Base-by-base conservation (phyloP, 148 eudicot species). In the Camellia japonica region DNA sequence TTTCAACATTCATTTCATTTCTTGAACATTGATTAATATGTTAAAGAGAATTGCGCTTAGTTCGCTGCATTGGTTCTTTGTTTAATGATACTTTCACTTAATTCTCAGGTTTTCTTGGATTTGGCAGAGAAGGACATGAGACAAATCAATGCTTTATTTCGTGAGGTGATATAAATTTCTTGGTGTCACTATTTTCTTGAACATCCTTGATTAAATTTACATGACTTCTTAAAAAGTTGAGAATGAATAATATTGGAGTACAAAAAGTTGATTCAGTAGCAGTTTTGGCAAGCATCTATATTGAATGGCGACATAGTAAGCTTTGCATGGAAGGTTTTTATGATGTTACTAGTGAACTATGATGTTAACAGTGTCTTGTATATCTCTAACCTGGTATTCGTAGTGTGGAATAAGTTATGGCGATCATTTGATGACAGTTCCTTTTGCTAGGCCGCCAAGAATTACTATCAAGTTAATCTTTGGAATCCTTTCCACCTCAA, bases 61-160 rank as follows among this genome's bases (percentile, higher is more conserved):
- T 60, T 42, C 19, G 30, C 30, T 58, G 23, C 51, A 18, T 43
- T 76, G 64, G 41, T 20, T 13, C 68, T 44, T 19, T 30, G 20
- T 18, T 55, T 46, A 41, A 62, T 62, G 51, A 44, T 60, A 19
- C 13, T 19, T 44, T 66, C 71, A 59, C 62, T 83, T 82, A 64
- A 30, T 85, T 78, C 38, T 58, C 82, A 95, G 98, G 97, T 93
- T 73, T 96, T 92, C 92, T 82, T 96, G 87, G 98, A 93, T 79
- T 75, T 93, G 86, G 87, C 88, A 71, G 99, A 93, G 77, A 87
- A 89, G 87, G 98, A 96, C 71, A 83, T 96, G 93, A 89, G 86
- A 81, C 91, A 91, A 83, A 87, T 93, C 65, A 96, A 91, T 85
- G 87, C 95, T 65, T 84, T 96, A 76, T 96, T 93, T 78, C 95